Evolutionary conservation across 441 rosid species (phyloP), one percentile per base, ranked within the genome.

Genomic region (Populus hybrid): DNA sequence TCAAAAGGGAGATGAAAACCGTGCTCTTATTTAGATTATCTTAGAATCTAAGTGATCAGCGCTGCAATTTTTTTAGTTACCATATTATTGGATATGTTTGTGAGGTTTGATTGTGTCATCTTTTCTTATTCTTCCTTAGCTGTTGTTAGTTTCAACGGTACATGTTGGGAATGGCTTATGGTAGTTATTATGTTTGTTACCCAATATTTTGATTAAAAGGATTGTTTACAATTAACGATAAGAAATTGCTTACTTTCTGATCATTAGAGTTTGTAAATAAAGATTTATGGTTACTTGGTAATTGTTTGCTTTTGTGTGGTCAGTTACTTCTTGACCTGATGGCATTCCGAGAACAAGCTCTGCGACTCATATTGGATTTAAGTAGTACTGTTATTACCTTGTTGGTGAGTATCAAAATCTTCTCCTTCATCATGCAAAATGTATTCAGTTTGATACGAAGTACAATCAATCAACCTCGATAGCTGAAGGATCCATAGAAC

Each of bases 331-430:
- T 92, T 80, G 99, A 94, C 87, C 85, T 96, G 87, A 93, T 96
- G 99, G 93, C 93, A 77, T 96, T 94, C 81, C 91, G 98, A 75
- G 99, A 96, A 83, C 99, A 96, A 88, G 97, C 99, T 72, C 86
- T 96, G 73, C 93, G 98, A 70, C 96, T 96, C 75, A 91, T 96
- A 88, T 79, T 96, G 92, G 99, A 96, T 86, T 92, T 96, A 75
- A 94, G 98, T 85, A 96, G 98, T 86, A 96, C 98, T 23, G 98
- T 96, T 77, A 94, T 96, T 78, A 96, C 99, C 82, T 87, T 96
- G 89, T 85, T 93, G 98, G 99, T 96, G 86, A 91, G 99, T 80
- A 67, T 80, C 79, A 61, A 77, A 76, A 74, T 69, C 69, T 34
- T 74, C 77, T 79, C 72, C 77, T 81, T 69, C 75, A 57, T 77